These are phyloP conservation scores for Nicotiana noctiflora DNA, from an alignment of 257 asterid genomes.

Conservation along the genomic window DNA sequence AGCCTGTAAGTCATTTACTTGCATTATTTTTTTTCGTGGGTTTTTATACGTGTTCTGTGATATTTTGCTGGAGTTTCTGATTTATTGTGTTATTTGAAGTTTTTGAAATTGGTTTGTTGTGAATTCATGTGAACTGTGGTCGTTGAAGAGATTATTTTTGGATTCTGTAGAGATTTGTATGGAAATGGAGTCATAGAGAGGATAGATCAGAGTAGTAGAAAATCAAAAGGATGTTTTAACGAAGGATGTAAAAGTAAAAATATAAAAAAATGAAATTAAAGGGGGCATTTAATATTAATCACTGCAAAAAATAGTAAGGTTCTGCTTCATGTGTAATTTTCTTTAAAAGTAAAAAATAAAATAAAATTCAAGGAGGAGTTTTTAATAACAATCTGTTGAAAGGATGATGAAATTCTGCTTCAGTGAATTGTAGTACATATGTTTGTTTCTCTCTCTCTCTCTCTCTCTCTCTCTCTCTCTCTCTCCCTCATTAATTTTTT, in stretches of 20 bases:
- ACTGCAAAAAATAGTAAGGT: neutral
- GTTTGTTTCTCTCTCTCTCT: neutral
- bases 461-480: too few species aligned
- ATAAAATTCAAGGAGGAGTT: neutral
- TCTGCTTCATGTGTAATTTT: neutral
- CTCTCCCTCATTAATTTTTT: too few species aligned
- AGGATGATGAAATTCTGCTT: neutral
- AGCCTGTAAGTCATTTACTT: conserved; percentile 4
- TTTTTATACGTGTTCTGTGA: neutral
- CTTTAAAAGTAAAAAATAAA: neutral
- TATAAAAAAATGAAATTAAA: neutral
- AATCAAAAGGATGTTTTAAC: neutral
- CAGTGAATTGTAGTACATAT: neutral
- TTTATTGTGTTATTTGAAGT: neutral
- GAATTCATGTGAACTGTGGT: neutral
- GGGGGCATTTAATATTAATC: neutral
- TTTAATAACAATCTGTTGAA: neutral
- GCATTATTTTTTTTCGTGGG: neutral
- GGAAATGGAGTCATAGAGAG: neutral
- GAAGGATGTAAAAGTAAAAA: neutral
- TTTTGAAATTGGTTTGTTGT: neutral
- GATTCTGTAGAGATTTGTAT: neutral
- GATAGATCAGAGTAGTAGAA: neutral
- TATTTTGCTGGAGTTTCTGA: neutral
- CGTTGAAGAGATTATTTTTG: neutral